Evolutionary conservation across 345 rosid genomes (phyloP).

Genomic region (Syzygium aromaticum): DNA sequence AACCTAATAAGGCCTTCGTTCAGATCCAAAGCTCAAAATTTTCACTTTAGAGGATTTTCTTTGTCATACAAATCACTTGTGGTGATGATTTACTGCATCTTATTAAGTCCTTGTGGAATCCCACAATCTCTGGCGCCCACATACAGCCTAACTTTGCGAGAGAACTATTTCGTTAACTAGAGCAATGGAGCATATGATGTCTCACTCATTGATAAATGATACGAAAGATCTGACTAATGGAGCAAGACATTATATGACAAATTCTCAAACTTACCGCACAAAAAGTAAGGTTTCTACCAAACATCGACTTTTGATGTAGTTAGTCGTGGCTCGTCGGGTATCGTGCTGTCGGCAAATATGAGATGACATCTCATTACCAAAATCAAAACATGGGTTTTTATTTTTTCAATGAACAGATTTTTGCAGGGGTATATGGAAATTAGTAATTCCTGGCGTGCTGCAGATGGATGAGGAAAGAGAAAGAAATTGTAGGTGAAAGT

Average conservation of each 20-base stretch:
- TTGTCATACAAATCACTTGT: not conserved
- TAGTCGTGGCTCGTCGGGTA: not conserved
- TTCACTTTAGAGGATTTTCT: not conserved
- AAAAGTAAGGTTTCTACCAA: not conserved
- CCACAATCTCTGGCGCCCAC: too few species aligned
- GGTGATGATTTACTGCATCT: not conserved
- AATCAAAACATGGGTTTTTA: not conserved
- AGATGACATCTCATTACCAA: not conserved
- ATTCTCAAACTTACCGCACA: not conserved
- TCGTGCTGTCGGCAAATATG: not conserved
- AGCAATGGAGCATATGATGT: not conserved
- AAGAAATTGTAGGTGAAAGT: not conserved
- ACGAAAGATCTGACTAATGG: not conserved
- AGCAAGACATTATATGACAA: not conserved
- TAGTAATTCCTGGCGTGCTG: not conserved
- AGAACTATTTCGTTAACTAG: not conserved
- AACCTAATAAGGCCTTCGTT: not conserved
- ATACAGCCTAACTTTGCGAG: not conserved
- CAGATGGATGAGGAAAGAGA: not conserved
- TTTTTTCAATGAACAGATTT: not conserved
- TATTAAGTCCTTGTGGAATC: not conserved
- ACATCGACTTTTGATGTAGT: not conserved
- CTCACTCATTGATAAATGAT: not conserved
- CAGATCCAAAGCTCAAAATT: not conserved
- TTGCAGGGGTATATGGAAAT: not conserved